Percentiles rank a stretch among this genome's conserved stretches.
Evolutionary conservation across 1,284 basidiomycete genomes (phyloP).

Genomic region (Heimioporus retisporus): DNA sequence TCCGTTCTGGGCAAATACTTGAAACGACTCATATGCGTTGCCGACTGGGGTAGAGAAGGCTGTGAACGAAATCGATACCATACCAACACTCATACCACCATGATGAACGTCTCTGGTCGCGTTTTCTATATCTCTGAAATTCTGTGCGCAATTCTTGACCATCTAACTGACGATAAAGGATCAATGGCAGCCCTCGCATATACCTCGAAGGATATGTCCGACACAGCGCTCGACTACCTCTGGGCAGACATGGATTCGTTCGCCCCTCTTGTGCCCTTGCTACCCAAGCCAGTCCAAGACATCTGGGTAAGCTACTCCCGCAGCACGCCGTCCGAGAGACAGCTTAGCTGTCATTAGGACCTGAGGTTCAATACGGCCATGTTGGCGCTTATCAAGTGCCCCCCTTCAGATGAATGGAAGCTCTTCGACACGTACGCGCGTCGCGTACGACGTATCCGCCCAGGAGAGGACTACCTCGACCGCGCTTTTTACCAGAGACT

Average conservation of each 20-base stretch:
- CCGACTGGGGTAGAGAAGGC: no score
- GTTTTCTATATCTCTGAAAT: not conserved
- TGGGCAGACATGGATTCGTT: conserved; percentile 2
- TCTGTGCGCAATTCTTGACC: not conserved
- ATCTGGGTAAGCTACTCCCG: not conserved
- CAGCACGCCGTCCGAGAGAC: not conserved
- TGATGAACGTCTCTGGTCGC: not conserved
- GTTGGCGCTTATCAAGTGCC: not conserved
- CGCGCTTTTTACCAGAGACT: not conserved
- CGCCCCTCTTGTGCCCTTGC: not conserved
- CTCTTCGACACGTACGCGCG: not conserved
- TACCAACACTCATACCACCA: no score
- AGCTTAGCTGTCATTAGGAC: not conserved
- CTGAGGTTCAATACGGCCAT: not conserved
- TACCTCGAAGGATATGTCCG: not conserved
- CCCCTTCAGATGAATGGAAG: not conserved
- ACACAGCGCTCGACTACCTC: not conserved
- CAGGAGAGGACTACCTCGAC: not conserved
- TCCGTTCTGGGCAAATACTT: not conserved
- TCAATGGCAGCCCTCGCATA: not conserved
- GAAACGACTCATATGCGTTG: not conserved
- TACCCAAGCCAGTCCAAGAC: not conserved
- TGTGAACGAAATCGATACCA: no score
- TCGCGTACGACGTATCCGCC: not conserved
- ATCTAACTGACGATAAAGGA: not conserved